Evolutionary conservation across 192 early-diverging fungal species (phyloP).

Genomic region (Coemansia reversa): DNA sequence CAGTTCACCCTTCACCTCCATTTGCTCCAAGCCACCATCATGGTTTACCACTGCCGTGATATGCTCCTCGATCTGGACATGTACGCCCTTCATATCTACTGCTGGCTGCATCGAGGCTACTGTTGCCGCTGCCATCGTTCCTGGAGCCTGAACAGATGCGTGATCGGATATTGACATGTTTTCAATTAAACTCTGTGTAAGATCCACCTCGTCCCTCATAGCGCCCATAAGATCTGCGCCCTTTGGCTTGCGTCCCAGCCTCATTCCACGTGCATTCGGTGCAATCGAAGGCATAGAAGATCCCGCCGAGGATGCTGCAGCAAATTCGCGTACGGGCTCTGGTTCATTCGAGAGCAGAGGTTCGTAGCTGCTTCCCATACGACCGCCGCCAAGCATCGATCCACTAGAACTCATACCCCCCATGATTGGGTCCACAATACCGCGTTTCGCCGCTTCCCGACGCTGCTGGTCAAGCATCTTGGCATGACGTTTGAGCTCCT

Average conservation of each 20-base stretch:
- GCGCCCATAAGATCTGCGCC: conserved; percentile 76
- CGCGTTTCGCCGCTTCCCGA: conserved; percentile 68
- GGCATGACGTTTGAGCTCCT: conserved; percentile 90
- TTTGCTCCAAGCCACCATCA: conserved; percentile 86
- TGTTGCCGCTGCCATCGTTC: conserved; percentile 1
- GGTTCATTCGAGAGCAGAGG: conserved; percentile 43
- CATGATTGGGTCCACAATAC: conserved; percentile 29
- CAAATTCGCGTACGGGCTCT: conserved; percentile 38
- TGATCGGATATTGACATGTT: conserved; percentile 21
- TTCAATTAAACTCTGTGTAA: conserved; percentile 53
- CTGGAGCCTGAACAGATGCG: not conserved
- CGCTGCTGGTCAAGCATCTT: conserved; percentile 89
- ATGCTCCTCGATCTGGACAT: conserved; percentile 85
- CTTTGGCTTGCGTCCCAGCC: conserved; percentile 89
- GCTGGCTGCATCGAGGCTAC: conserved; percentile 22
- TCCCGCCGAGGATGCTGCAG: conserved; percentile 17
- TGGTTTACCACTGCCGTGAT: conserved; percentile 79
- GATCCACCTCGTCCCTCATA: conserved; percentile 79
- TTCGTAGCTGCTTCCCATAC: conserved; percentile 53
- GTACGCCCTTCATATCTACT: conserved; percentile 70
- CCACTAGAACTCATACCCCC: conserved; percentile 59
- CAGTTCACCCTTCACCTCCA: conserved; percentile 95
- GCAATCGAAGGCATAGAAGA: conserved; percentile 20
- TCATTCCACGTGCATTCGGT: conserved; percentile 80
- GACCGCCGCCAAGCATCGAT: conserved; percentile 56